Conservation (phyloP, 306 rosid species). For the Pterocarpus macrocarpus region DNA sequence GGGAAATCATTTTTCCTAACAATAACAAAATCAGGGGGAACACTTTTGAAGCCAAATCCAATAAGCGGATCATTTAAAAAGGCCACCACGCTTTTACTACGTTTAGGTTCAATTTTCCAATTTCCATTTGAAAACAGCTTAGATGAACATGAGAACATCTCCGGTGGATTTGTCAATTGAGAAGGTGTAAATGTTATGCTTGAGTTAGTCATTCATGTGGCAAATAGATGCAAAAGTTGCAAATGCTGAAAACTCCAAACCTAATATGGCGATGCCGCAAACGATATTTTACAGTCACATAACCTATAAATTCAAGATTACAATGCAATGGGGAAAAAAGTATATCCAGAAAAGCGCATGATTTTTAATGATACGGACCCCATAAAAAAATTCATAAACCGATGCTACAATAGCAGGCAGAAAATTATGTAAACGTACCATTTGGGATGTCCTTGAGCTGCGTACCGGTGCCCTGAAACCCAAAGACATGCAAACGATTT, state of each 20-base stretch:
- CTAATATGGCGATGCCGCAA: too few relatives aligned
- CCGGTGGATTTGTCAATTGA: not conserved
- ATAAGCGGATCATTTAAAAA: not conserved
- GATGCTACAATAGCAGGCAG: not conserved
- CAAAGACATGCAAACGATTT: conserved; percentile 28
- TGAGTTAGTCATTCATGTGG: too few relatives aligned
- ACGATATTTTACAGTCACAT: too few relatives aligned
- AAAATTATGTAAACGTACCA: conserved; percentile 56
- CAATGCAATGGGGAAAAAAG: not conserved
- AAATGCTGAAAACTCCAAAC: too few relatives aligned
- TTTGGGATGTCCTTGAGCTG: conserved; percentile 87
- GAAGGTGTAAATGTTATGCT: too few relatives aligned
- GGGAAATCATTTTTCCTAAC: not conserved
- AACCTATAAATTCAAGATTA: not conserved
- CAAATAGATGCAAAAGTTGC: too few relatives aligned
- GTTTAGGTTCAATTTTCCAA: not conserved
- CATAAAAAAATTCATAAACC: not conserved
- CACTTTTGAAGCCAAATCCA: conserved; percentile 4
- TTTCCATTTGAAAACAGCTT: conserved; percentile 1
- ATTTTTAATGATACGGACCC: not conserved
- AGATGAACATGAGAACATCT: not conserved
- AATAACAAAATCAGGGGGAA: not conserved
- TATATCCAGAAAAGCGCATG: not conserved
- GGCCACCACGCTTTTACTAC: not conserved
- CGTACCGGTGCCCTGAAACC: conserved; percentile 79